Percentiles rank a stretch among this genome's conserved stretches.
Evolutionary conservation across 2,329 filamentous ascomycete species (phyloP).

Genomic region (Cladosporium velox): DNA sequence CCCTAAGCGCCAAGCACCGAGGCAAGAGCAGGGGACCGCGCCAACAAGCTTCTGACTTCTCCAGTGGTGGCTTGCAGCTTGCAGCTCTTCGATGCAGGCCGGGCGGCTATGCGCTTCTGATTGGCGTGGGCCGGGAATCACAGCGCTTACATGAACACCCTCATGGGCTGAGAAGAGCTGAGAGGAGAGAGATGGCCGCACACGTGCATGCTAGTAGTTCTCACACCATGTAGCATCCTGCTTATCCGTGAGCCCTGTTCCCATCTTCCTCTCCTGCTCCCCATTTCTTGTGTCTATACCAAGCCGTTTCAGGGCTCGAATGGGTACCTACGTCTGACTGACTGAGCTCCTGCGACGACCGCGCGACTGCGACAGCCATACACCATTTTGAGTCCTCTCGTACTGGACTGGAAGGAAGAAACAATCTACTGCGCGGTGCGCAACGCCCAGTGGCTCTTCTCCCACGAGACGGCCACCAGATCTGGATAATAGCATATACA

Average conservation of each 20-base stretch:
- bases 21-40: neutral
- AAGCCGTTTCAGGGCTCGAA: slow-evolving; percentile 11
- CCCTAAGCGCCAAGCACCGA: neutral
- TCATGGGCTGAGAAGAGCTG: slow-evolving; percentile 13
- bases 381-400: neutral
- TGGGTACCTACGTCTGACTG: neutral
- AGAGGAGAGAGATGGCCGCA: neutral
- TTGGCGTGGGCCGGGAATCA: slow-evolving; percentile 5
- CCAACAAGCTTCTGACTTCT: neutral
- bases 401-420: neutral
- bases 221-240: slow-evolving; percentile 8
- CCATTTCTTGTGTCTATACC: slow-evolving; percentile 1
- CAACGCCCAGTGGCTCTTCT: neutral
- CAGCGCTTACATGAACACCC: slow-evolving; percentile 1
- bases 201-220: neutral
- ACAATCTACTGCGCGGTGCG: neutral
- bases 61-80: slow-evolving; percentile 3
- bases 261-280: neutral
- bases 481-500: slow-evolving; percentile 2
- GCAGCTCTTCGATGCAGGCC: neutral
- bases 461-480: neutral
- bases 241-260: slow-evolving; percentile 6
- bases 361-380: neutral
- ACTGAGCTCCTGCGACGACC: neutral
- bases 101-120: neutral